Evolutionary conservation across 805 yeast genomes (phyloP), one percentile per base, ranked within the genome.

Genomic region (Cyberlindnera veronae): DNA sequence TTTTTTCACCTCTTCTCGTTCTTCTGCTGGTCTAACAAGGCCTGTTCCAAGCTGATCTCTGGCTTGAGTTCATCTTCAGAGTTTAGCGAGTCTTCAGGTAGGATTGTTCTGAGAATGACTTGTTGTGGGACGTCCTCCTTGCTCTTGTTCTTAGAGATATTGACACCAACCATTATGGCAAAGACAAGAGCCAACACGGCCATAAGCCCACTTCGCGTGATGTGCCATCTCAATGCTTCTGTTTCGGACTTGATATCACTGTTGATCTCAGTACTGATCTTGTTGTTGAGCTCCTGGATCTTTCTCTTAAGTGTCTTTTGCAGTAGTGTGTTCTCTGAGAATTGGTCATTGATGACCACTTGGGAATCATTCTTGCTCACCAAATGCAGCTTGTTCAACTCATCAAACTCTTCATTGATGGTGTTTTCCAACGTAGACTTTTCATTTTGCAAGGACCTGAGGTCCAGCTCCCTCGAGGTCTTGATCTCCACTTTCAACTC

Each of bases 211-310:
- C 93, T 76, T 41, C 96, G 71, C 2, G 96, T 89, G 32, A 91
- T 78, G 55, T 87, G 88, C 99, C 99, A 91, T 53, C 98, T 72
- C 45, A 91, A 70, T 43, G 81, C 78, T 63, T 91, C 99, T 42
- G 88, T 85, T 41, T 88, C 93, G 0, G 93, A 81, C 56, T 87
- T 78, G 58, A 89, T 75, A 7, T 86, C 93, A 24, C 93, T 80
- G 45, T 81, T 78, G 50, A 93, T 72, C 50, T 84, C 84, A 5
- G 93, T 84, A 18, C 85, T 77, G 44, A 91, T 90, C 50, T 87
- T 81, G 63, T 88, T 89, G 50, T 84, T 81, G 33, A 91, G 72
- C 54, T 85, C 95, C 55, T 87, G 95, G 39, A 89, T 78, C 46
- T 76, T 74, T 47, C 85, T 65, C 56, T 81, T 79, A 30, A 86